phyloP scores from a whole-genome alignment of 805 yeast species.

The Ogataea ramenticola region DNA sequence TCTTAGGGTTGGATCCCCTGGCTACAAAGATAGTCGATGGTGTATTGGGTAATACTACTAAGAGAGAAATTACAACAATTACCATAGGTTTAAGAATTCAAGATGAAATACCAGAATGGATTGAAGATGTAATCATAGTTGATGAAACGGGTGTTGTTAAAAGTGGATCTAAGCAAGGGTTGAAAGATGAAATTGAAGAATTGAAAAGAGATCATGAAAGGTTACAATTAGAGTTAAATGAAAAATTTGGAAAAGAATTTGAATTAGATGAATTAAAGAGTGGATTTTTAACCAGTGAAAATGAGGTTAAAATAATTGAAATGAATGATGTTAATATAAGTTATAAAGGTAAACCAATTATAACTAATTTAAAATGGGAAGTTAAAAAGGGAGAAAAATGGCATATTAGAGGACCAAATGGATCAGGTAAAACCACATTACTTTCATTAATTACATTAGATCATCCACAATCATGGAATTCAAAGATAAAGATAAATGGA shows the following conservation, averaged over 20 bases:
- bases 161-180: slow-evolving; percentile 37
- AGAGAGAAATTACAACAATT: slow-evolving; percentile 35
- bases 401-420: slow-evolving; percentile 87
- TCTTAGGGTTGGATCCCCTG: slow-evolving; percentile 78
- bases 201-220: slow-evolving; percentile 16
- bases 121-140: slow-evolving; percentile 62
- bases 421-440: slow-evolving; percentile 89
- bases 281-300: background rate
- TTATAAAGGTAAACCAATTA: slow-evolving; percentile 55
- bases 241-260: slow-evolving; percentile 6
- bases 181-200: slow-evolving; percentile 15
- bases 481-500: slow-evolving; percentile 56
- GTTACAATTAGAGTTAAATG: slow-evolving; percentile 13
- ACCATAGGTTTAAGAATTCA: slow-evolving; percentile 73
- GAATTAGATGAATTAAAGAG: slow-evolving; percentile 1
- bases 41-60: slow-evolving; percentile 29
- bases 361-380: slow-evolving; percentile 57
- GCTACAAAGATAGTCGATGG: slow-evolving; percentile 56
- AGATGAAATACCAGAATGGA: slow-evolving; percentile 75
- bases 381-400: slow-evolving; percentile 71
- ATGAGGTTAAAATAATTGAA: slow-evolving; percentile 30
- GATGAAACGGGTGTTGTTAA: slow-evolving; percentile 44
- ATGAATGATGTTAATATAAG: slow-evolving; percentile 57
- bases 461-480: slow-evolving; percentile 94
- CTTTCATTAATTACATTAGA: slow-evolving; percentile 83